These are phyloP conservation scores for Solanum arcanum DNA, from an alignment of 257 asterid species.

Conservation along the genomic window DNA sequence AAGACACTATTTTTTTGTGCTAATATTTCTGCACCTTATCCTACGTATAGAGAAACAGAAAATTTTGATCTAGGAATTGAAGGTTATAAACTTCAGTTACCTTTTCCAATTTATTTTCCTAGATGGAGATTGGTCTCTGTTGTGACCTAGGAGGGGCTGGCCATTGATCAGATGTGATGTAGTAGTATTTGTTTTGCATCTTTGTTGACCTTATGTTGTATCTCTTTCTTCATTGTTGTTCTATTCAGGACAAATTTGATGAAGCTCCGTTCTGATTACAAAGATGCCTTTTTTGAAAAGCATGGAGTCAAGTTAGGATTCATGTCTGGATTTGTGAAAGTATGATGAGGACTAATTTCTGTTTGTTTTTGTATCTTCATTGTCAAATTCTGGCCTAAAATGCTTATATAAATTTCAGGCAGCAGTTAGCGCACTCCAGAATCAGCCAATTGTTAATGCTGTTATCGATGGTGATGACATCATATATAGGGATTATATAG, in stretches of 20 bases:
- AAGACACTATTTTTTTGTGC: neutral
- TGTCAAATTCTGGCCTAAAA: neutral
- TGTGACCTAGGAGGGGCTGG: neutral
- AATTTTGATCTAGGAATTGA: neutral
- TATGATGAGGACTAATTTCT: conserved; percentile 28
- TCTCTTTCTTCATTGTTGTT: neutral
- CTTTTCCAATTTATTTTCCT: neutral
- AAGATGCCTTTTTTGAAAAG: conserved; percentile 84
- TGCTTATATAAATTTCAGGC: conserved; percentile 47
- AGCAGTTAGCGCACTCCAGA: conserved; percentile 86
- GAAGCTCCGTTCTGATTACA: conserved; percentile 96
- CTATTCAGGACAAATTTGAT: conserved; percentile 84
- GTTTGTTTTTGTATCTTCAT: neutral
- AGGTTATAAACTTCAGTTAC: neutral
- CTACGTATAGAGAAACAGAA: neutral
- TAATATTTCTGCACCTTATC: neutral
- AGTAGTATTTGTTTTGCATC: neutral
- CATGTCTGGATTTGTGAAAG: conserved; percentile 95
- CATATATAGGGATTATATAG: conserved; percentile 82
- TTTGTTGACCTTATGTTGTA: neutral
- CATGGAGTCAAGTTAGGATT: conserved; percentile 97
- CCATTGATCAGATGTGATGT: neutral
- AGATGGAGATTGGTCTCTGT: neutral
- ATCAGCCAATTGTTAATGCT: conserved; percentile 88
- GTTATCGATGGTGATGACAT: conserved; percentile 99